Conservation (phyloP, 2,329 filamentous ascomycete species). For the Monilinia fructigena region DNA sequence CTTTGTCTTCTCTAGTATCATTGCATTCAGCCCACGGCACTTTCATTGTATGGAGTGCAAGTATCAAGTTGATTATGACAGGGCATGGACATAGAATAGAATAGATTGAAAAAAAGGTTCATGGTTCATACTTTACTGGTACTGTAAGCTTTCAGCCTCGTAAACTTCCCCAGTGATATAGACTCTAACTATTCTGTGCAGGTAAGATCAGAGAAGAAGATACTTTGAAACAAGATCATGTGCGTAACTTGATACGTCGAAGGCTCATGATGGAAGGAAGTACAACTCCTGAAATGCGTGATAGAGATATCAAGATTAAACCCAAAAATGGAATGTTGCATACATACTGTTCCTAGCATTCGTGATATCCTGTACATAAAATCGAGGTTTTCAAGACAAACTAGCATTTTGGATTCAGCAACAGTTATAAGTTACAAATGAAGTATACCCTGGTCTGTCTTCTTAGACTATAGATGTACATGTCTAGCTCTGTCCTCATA, state of each 20-base stretch:
- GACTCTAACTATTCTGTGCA: neutral
- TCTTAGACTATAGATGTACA: slow-evolving; percentile 27
- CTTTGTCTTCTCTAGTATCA: neutral
- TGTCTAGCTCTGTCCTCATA: slow-evolving; percentile 32
- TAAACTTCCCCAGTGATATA: neutral
- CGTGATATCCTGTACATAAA: neutral
- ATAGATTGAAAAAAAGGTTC: no score
- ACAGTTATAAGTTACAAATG: neutral
- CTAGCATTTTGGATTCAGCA: no score
- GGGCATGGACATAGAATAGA: no score
- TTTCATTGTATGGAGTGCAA: no score
- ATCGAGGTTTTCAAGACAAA: neutral
- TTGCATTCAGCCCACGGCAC: neutral
- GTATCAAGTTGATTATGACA: no score
- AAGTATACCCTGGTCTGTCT: neutral
- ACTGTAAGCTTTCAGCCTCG: neutral
- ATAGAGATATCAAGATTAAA: neutral
- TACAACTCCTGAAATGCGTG: neutral
- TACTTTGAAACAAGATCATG: neutral
- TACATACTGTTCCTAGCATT: neutral
- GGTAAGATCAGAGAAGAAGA: neutral
- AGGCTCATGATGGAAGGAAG: neutral
- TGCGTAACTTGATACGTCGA: neutral
- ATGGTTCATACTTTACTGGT: neutral
- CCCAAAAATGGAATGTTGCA: neutral